Percentiles rank a stretch among this genome's conserved stretches.
Evolutionary conservation across 768 basidiomycete genomes (phyloP).

Genomic region (Leccinellum rugosiceps): DNA sequence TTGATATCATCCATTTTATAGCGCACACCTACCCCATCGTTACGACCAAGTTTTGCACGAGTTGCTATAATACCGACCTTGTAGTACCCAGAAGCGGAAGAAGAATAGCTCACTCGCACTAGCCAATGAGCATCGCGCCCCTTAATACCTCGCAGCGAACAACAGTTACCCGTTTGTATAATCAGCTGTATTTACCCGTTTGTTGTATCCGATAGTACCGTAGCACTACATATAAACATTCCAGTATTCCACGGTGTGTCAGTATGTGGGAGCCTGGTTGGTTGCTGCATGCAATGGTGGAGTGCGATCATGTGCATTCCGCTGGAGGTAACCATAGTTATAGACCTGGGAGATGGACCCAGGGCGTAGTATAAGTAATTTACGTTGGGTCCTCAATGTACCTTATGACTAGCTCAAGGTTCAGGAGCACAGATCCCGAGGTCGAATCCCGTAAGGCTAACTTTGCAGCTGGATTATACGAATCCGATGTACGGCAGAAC

Average conservation of each 20-base stretch:
- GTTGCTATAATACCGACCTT: conserved; percentile 41
- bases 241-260: neutral
- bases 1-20: conserved; percentile 23
- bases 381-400: neutral
- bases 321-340: neutral
- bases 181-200: conserved; percentile 10
- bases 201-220: conserved; percentile 16
- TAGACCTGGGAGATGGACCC: neutral
- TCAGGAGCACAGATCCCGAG: conserved; percentile 1
- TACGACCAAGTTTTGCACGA: conserved; percentile 77
- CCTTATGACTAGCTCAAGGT: neutral
- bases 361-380: neutral
- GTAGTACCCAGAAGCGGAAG: neutral
- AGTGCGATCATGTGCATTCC: neutral
- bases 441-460: conserved; percentile 2
- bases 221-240: neutral
- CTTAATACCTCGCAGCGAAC: conserved; percentile 8
- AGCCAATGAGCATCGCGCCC: neutral
- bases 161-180: neutral
- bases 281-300: neutral
- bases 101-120: neutral
- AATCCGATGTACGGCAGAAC: conserved; percentile 11
- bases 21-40: conserved; percentile 76
- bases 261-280: conserved; percentile 3
- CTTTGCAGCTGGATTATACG: neutral